phyloP scores from a whole-genome alignment of 805 yeast genomes.

The Millerago galiae region DNA sequence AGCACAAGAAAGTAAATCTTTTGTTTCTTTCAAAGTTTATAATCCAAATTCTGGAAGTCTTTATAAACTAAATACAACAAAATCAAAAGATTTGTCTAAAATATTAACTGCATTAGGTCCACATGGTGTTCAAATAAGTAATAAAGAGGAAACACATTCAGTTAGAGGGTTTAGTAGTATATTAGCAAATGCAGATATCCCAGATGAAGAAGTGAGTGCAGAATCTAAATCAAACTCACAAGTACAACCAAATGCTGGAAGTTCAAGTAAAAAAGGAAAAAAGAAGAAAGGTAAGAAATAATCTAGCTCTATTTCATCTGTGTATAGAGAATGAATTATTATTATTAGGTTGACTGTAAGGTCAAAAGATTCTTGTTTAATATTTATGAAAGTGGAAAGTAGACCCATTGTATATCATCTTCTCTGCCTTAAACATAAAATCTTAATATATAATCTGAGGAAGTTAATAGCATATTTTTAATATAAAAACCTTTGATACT shows the following conservation, averaged over 20 bases:
- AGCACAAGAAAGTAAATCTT: slow-evolving; percentile 10
- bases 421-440: too few relatives aligned
- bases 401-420: too few relatives aligned
- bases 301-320: neutral
- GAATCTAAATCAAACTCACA: neutral
- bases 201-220: slow-evolving; percentile 4
- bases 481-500: too few relatives aligned
- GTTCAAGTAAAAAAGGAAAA: slow-evolving; percentile 16
- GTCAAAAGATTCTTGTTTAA: too few relatives aligned
- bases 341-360: neutral
- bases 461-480: too few relatives aligned
- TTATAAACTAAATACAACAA: slow-evolving; percentile 48
- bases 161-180: slow-evolving; percentile 21
- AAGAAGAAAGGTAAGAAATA: slow-evolving; percentile 22
- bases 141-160: slow-evolving; percentile 1
- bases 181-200: slow-evolving; percentile 19
- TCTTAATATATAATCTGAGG: too few relatives aligned
- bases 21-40: slow-evolving; percentile 46
- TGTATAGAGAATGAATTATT: neutral
- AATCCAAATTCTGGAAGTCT: slow-evolving; percentile 64
- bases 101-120: slow-evolving; percentile 72
- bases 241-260: slow-evolving; percentile 1
- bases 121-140: slow-evolving; percentile 34
- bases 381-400: too few relatives aligned
- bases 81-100: slow-evolving; percentile 64